phyloP scores from a whole-genome alignment of 345 rosid species.

The Melaleuca quinquenervia region DNA sequence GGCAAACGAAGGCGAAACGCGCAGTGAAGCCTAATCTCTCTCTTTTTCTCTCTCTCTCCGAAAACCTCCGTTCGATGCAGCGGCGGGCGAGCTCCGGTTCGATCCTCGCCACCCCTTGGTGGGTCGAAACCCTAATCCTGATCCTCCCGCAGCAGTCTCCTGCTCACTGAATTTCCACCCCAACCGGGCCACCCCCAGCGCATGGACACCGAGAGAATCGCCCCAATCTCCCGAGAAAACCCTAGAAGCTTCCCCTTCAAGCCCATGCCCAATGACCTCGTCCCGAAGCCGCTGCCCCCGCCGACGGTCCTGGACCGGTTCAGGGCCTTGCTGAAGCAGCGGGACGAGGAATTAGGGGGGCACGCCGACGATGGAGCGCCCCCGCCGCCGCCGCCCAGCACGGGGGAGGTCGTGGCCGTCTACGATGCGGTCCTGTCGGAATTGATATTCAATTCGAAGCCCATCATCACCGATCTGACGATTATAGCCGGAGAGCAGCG shows the following conservation, averaged over 20 bases:
- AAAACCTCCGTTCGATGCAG: neutral
- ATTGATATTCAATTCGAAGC: constrained; percentile 85
- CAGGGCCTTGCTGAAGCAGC: constrained; percentile 52
- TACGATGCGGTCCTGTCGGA: constrained; percentile 65
- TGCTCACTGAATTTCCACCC: neutral
- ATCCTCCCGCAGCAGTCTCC: neutral
- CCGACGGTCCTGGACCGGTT: constrained; percentile 54
- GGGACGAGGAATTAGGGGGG: constrained; percentile 37
- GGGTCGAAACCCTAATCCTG: constrained; percentile 5
- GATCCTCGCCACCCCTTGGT: neutral
- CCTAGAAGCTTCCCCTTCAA: constrained; percentile 22
- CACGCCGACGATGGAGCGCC: constrained; percentile 1
- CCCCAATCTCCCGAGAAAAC: constrained; percentile 17
- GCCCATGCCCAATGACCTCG: constrained; percentile 43
- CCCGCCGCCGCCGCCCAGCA: constrained; percentile 13
- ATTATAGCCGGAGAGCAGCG: constrained; percentile 88
- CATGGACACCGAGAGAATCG: constrained; percentile 4
- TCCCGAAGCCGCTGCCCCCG: constrained; percentile 37
- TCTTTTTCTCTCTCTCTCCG: neutral
- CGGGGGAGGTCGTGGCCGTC: constrained; percentile 59
- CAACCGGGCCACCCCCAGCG: fast-evolving
- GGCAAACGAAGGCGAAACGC: neutral
- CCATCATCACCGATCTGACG: constrained; percentile 93
- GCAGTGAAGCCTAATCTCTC: neutral
- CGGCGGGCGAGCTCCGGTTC: neutral